phyloP scores from a whole-genome alignment of 2,329 filamentous ascomycete genomes.

The Cordyceps militaris region DNA sequence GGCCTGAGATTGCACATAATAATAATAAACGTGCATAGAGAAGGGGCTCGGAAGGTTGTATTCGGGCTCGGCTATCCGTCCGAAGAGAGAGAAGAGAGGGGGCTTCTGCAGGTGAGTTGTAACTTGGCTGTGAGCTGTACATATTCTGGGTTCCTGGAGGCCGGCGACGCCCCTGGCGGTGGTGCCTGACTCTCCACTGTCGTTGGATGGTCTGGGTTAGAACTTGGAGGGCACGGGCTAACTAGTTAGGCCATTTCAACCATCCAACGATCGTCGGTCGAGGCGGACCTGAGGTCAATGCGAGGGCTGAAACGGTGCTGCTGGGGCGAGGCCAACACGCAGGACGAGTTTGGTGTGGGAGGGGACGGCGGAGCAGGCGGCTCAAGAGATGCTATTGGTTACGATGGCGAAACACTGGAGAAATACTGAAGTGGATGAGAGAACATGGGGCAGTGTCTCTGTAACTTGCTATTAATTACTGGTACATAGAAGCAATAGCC shows the following conservation, averaged over 20 bases:
- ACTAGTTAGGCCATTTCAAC: not conserved
- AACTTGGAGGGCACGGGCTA: not conserved
- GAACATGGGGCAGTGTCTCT: not conserved
- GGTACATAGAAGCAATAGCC: not conserved
- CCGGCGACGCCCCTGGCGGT: not conserved
- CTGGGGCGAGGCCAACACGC: not conserved
- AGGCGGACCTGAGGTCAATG: conserved; percentile 11
- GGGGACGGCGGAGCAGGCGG: not conserved
- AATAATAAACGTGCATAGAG: not conserved
- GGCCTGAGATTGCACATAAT: not conserved
- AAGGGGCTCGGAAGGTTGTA: not conserved
- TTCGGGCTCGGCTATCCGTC: not conserved
- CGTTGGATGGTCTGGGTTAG: not conserved
- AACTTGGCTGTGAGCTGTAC: conserved; percentile 2
- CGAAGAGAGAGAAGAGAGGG: not conserved
- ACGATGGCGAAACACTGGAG: not conserved
- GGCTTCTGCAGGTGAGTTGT: not conserved
- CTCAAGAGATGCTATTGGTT: not conserved
- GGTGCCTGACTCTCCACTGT: not conserved
- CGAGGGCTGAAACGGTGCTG: conserved; percentile 11
- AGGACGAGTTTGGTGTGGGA: not conserved
- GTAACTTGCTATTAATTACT: not conserved
- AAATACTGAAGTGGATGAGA: not conserved
- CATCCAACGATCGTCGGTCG: not conserved
- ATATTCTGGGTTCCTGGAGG: not conserved